Base-by-base conservation (phyloP, 2,329 filamentous ascomycete genomes). In the Achaetomium macrosporum region DNA sequence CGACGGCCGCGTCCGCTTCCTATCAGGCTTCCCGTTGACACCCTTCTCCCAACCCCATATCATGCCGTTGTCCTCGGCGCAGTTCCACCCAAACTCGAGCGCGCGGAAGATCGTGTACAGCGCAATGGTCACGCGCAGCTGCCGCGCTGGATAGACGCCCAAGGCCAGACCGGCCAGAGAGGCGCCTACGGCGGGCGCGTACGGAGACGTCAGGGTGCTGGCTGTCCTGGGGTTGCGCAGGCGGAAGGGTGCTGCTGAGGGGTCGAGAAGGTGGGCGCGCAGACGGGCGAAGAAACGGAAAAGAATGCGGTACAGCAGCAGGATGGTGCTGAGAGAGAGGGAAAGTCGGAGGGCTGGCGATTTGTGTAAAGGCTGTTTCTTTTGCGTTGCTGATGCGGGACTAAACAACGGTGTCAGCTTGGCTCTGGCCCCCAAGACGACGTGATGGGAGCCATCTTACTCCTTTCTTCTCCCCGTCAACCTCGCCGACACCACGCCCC, bases 141-240 rank as follows among this genome's bases (percentile, higher is more conserved):
- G 76, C 58, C 73, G 70, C 1, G 81, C 61, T 65, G 92, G 76
- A 59, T 83, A 88, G 10, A 95, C 79, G 8, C 88, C 88, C 16
- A 97, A 75, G 46, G 88, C 85, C 46, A 95, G 78, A 3, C 92
- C 92, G 1, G 92, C 90, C 44, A 96, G 70, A 62, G 88, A 90
- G 6, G 92, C 91, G 11, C 92, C 93, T n/a, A 96, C 78, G 2
- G 91, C 90, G 1, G 92, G 92, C 1, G 92, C 88, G 66, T 90
- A 87, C 10, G 80, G 78, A 2, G 90, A 95, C 0, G 90, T 96
- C 53, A 99, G 76, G 0, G 87, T 82, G 17, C 76, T 76, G 0
- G 88, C 79, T 12, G 90, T 81, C 16, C 81, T 81, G 0, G 91
- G 91, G 64, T 97, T 96, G 50, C 92, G 85, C 53, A 78, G 75